These are phyloP conservation scores for Talaromyces sp. DNA, from an alignment of 2,329 filamentous ascomycete genomes.

Conservation along the genomic window DNA sequence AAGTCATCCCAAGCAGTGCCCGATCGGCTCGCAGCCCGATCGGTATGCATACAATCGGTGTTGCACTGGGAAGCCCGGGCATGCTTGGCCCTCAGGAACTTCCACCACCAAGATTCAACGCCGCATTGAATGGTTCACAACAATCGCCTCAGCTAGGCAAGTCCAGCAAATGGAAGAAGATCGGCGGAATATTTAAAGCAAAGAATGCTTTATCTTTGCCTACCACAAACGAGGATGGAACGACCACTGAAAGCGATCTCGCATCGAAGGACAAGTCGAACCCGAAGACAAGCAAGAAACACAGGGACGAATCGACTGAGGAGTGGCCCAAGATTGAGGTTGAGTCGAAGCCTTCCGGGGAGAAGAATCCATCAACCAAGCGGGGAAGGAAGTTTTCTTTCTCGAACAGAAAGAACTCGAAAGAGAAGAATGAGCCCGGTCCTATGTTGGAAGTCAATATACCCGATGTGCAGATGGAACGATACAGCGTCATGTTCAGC, in stretches of 20 bases:
- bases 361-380: conserved; percentile 1
- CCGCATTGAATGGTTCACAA: conserved; percentile 11
- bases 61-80: conserved; percentile 72
- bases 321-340: conserved; percentile 24
- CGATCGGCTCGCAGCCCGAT: conserved; percentile 27
- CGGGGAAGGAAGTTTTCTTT: conserved; percentile 16
- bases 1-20: conserved; percentile 20
- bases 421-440: conserved; percentile 16
- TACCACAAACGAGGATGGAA: background rate
- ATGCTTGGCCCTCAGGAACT: conserved; percentile 26
- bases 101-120: conserved; percentile 21
- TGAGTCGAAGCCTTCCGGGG: background rate
- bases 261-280: background rate
- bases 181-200: conserved; percentile 48
- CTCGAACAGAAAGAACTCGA: conserved; percentile 5
- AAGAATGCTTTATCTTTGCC: conserved; percentile 33
- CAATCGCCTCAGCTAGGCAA: conserved; percentile 28
- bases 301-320: conserved; percentile 10
- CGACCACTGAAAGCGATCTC: background rate
- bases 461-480: conserved; percentile 76
- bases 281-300: background rate
- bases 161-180: conserved; percentile 51
- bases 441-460: conserved; percentile 74
- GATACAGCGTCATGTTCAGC: conserved; percentile 94
- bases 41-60: conserved; percentile 63